Evolutionary conservation across 192 early-diverging fungal species (phyloP).

Genomic region (Coemansia sp.): DNA sequence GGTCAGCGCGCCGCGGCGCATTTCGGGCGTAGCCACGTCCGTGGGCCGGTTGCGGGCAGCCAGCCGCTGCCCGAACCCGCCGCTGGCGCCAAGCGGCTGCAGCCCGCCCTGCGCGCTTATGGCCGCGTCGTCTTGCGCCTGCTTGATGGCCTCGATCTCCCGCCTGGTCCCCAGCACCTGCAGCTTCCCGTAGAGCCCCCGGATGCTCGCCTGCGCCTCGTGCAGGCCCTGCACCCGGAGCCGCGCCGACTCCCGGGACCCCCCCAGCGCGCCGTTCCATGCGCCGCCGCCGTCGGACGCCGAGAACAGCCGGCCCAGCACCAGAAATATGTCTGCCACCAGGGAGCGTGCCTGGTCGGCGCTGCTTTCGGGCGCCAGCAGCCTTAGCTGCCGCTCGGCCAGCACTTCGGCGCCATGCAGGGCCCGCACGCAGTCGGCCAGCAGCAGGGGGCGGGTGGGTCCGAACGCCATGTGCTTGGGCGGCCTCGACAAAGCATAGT

Average conservation of each 20-base stretch:
- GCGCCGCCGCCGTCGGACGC: conserved; percentile 10
- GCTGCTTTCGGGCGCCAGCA: conserved; percentile 29
- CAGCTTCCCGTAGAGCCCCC: conserved; percentile 14
- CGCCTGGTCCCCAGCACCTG: conserved; percentile 19
- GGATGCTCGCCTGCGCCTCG: conserved; percentile 25
- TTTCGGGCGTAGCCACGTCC: conserved; percentile 25
- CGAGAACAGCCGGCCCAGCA: conserved; percentile 21
- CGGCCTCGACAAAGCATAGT: conserved; percentile 13
- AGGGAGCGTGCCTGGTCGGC: conserved; percentile 30
- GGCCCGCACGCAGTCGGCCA: conserved; percentile 12
- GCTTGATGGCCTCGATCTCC: conserved; percentile 25
- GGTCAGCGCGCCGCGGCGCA: conserved; percentile 42
- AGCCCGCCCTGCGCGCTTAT: conserved; percentile 2
- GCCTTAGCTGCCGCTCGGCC: conserved; percentile 35
- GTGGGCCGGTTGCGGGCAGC: conserved; percentile 13
- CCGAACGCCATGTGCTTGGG: conserved; percentile 27
- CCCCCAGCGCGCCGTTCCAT: neutral
- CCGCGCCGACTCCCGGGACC: conserved; percentile 20
- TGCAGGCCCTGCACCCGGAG: conserved; percentile 23
- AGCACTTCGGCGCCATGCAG: conserved; percentile 29
- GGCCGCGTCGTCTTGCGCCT: conserved; percentile 16
- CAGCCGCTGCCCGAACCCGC: conserved; percentile 24
- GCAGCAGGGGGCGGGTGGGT: conserved; percentile 1
- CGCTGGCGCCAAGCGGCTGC: conserved; percentile 8
- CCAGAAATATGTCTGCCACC: conserved; percentile 25